These are phyloP conservation scores for Ostreobium quekettii DNA, from an alignment of 139 green algal genomes.

Conservation along the genomic window DNA sequence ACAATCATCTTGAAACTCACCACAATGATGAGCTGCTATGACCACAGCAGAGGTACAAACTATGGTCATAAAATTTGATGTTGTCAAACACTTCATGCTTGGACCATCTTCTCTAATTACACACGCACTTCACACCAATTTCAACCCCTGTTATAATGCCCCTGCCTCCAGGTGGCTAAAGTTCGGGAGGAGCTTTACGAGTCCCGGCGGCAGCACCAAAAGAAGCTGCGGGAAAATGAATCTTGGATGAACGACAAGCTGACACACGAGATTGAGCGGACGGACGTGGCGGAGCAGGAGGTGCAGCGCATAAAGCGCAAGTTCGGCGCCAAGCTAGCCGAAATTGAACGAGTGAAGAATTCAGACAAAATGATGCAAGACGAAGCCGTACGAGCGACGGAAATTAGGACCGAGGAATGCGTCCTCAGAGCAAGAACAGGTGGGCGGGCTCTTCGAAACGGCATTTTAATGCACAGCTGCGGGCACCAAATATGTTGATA, in stretches of 20 bases:
- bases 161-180: background rate
- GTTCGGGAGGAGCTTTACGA: background rate
- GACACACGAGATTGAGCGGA: conserved; percentile 10
- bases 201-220: background rate
- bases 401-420: background rate
- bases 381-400: background rate
- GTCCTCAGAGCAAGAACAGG: too few relatives aligned
- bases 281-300: background rate
- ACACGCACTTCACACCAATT: too few relatives aligned
- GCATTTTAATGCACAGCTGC: too few relatives aligned
- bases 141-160: background rate
- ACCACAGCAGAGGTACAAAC: too few relatives aligned
- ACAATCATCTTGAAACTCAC: too few relatives aligned
- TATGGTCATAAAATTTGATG: too few relatives aligned
- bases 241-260: conserved; percentile 11
- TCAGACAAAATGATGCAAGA: background rate
- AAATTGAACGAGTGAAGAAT: background rate
- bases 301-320: conserved; percentile 6
- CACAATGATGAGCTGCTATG: too few relatives aligned
- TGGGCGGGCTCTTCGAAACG: too few relatives aligned
- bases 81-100: too few relatives aligned
- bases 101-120: too few relatives aligned
- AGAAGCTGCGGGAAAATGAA: background rate
- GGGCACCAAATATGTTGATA: too few relatives aligned
- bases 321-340: background rate